Conservation (phyloP, 2,329 filamentous ascomycete genomes). For the Ceratocystis alfenasii region DNA sequence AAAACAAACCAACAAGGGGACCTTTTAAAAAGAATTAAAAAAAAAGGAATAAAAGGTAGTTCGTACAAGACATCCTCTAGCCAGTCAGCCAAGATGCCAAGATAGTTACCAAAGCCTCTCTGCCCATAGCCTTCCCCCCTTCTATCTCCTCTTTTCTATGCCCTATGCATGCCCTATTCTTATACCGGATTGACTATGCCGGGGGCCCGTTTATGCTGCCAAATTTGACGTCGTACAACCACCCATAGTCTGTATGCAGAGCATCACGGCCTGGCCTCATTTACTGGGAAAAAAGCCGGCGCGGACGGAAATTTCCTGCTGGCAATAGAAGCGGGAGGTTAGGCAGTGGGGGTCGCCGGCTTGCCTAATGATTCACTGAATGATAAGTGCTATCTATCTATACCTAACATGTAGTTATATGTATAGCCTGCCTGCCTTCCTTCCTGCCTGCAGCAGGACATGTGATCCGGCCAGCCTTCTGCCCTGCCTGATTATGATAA, state of each 20-base stretch:
- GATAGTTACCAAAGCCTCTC: background rate
- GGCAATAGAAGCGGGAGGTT: too few relatives aligned
- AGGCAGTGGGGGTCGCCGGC: too few relatives aligned
- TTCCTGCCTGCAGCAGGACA: too few relatives aligned
- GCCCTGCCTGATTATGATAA: too few relatives aligned
- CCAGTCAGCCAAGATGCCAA: background rate
- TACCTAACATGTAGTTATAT: too few relatives aligned
- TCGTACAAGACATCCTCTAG: background rate
- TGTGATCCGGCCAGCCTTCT: too few relatives aligned
- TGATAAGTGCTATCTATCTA: too few relatives aligned
- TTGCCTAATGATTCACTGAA: too few relatives aligned
- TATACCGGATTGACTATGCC: background rate
- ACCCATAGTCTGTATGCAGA: background rate
- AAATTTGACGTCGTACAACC: slow-evolving; percentile 3
- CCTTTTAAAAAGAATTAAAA: background rate
- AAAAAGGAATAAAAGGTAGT: background rate
- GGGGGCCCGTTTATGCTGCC: background rate
- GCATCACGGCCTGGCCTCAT: background rate
- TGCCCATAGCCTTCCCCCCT: background rate
- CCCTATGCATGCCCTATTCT: background rate
- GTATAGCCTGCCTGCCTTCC: too few relatives aligned
- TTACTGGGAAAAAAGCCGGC: background rate
- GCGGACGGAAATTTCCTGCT: background rate
- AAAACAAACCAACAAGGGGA: background rate
- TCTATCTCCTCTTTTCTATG: background rate